phyloP scores from a whole-genome alignment of 2,329 filamentous ascomycete species.

The Verticillium nonalfalfae region DNA sequence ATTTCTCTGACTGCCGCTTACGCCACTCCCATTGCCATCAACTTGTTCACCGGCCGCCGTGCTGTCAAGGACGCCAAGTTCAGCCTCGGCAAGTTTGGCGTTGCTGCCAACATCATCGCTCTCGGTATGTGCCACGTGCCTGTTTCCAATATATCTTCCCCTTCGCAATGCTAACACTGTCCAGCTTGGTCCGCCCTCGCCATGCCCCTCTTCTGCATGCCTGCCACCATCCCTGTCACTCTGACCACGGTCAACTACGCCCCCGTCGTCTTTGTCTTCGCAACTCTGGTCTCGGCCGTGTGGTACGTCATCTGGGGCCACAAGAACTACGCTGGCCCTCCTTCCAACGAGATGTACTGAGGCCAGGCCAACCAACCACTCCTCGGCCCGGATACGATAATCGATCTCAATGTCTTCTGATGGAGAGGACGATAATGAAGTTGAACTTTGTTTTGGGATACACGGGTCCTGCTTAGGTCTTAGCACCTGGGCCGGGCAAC shows the following conservation, averaged over 20 bases:
- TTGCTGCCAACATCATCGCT: slow-evolving; percentile 57
- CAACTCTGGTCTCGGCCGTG: slow-evolving; percentile 50
- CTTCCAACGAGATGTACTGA: slow-evolving; percentile 31
- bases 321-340: slow-evolving; percentile 61
- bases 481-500: not conserved
- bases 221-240: slow-evolving; percentile 54
- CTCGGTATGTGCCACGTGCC: slow-evolving; percentile 38
- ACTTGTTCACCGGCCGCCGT: slow-evolving; percentile 52
- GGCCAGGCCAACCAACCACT: not conserved
- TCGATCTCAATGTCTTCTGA: not conserved
- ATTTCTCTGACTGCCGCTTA: slow-evolving; percentile 66
- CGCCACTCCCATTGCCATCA: slow-evolving; percentile 60
- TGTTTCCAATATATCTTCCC: not conserved
- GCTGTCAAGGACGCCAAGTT: slow-evolving; percentile 52
- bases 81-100: slow-evolving; percentile 55
- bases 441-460: not conserved
- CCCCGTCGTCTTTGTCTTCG: slow-evolving; percentile 65
- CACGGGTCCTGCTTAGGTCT: not conserved
- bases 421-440: not conserved
- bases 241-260: slow-evolving; percentile 64
- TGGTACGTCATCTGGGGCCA: slow-evolving; percentile 69
- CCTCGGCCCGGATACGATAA: not conserved
- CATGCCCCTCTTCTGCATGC: slow-evolving; percentile 71
- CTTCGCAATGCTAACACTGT: slow-evolving; percentile 17
- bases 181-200: slow-evolving; percentile 61